Evolutionary conservation across 805 yeast species (phyloP), one percentile per base, ranked within the genome.

Genomic region (Brettanomyces sp.): DNA sequence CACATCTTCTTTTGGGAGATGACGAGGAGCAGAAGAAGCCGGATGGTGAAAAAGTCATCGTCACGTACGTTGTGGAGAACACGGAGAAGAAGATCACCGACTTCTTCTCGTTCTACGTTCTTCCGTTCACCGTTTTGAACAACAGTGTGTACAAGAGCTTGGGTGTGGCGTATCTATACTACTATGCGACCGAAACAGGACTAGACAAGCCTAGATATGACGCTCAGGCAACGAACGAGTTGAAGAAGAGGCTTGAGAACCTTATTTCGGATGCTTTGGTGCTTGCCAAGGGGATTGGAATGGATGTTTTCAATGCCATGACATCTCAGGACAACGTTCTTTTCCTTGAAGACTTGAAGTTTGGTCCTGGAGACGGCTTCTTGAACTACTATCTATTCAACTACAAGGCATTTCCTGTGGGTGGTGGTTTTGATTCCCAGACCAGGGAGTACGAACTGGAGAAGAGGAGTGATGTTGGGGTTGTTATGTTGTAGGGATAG

Each of bases 281-380:
- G 44, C 65, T 86, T 36, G 81, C 95, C 28, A 83, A 85, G 62
- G 62, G 69, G 38, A 65, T 71, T 42, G 74, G 74, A 24, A 86
- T 85, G 56, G 99, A 93, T 61, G 98, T 93, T 3, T 87, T 91
- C 74, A 93, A 93, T 62, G 96, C 97, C 8, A 71, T 93, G 51
- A 80, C 97, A 0, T 73, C 89, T 9, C 95, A 89, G 67, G 99
- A 93, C 60, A 93, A 93, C 63, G 73, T 88, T 13, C 67, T 85
- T 49, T 88, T 93, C 67, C 69, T 93, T 52, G 82, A 86, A 24
- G 80, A 85, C 36, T 73, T 85, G 65, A 86, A 87, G 61, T 93
- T 93, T 62, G 96, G 96, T 33, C 77, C 79, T 42, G 99, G 99
- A 39, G 98, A 91, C 63, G 99, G 99, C 0, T 76, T 77, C 58